Percentiles rank a stretch among this genome's conserved stretches.
phyloP scores from a whole-genome alignment of 495 filamentous ascomycete genomes.

The Chaetomium tenue region DNA sequence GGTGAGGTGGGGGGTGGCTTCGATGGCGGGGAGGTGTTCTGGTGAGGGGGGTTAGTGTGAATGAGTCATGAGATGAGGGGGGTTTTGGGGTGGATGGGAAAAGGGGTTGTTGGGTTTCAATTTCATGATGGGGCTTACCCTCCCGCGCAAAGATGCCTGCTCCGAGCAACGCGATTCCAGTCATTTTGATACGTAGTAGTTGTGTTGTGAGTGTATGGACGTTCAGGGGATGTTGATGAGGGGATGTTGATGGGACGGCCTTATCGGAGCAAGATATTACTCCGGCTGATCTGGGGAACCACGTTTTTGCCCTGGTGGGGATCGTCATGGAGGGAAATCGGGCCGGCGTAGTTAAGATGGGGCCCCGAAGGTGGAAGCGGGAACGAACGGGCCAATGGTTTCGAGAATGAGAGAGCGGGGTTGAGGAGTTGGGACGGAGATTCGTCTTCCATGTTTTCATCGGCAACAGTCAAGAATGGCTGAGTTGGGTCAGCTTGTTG shows the following conservation, averaged over 20 bases:
- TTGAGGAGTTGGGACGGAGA: neutral
- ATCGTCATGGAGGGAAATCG: conserved; percentile 1
- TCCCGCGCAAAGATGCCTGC: conserved; percentile 54
- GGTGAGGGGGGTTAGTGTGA: conserved; percentile 25
- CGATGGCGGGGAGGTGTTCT: conserved; percentile 52
- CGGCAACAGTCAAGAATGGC: too few relatives aligned
- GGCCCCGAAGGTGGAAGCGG: conserved; percentile 3
- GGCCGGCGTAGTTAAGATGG: conserved; percentile 14
- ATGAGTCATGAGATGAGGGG: neutral
- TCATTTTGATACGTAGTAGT: conserved; percentile 26
- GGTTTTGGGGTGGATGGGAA: conserved; percentile 4
- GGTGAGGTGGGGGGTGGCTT: conserved; percentile 41
- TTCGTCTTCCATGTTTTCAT: too few relatives aligned
- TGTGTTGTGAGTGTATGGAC: neutral
- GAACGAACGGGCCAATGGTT: neutral
- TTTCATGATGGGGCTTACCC: conserved; percentile 28
- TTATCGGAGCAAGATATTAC: neutral
- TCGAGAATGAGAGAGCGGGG: neutral
- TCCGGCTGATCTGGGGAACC: conserved; percentile 1
- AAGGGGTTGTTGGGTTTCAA: neutral
- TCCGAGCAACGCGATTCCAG: conserved; percentile 65
- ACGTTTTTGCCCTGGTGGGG: neutral
- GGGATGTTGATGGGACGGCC: neutral
- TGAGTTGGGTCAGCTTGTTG: too few relatives aligned
- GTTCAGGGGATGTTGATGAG: neutral